Base-by-base conservation (phyloP, 192 early-diverging fungal genomes). In the Rhizophagus prolifer region DNA sequence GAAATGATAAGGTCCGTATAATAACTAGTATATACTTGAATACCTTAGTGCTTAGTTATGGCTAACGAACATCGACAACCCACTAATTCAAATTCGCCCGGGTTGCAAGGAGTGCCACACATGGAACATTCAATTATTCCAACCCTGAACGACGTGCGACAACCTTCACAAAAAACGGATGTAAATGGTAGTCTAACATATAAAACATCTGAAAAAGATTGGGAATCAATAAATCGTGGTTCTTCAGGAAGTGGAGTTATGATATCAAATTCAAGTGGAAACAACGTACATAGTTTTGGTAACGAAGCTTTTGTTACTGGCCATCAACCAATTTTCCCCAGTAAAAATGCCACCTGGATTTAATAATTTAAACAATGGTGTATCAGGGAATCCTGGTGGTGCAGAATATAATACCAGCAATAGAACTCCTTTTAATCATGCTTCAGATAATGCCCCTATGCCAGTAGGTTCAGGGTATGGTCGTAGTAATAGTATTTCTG, bases 401-500 rank as follows among this genome's bases (percentile, higher is more conserved):
- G 38, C 13, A 6, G 72, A 44, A 7, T 30, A 41, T n/a, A 28
- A 34, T 38, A 61, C 41, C 59, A 26, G 14, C 31, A 38, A 38
- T 38, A 36, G 34, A 16, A 28, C 31, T n/a, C 25, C 58, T 8
- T 62, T 36, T 62, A 62, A 34, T 23, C 59, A 62, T 44, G 34
- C 21, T 26, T 62, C 58, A 38, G 34, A 36, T 6, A 74, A 63
- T 63, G 59, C 60, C 9, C 34, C 72, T 8, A 74, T 62, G 0
- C n/a, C 30, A 25, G 34, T 59, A 26, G 19, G 30, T 44, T 28
- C 58, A 31, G 58, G 59, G 14, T 63, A 12, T 74, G 25, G n/a
- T 31, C 58, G 72, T 31, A 74, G 59, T 62, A 74, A 74, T 62
- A 74, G 72, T 63, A 74, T 74, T 23, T 63, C 72, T n/a, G 72